These are phyloP conservation scores for Fereydounia khargensis DNA, from an alignment of 1,284 basidiomycete species.

Conservation along the genomic window DNA sequence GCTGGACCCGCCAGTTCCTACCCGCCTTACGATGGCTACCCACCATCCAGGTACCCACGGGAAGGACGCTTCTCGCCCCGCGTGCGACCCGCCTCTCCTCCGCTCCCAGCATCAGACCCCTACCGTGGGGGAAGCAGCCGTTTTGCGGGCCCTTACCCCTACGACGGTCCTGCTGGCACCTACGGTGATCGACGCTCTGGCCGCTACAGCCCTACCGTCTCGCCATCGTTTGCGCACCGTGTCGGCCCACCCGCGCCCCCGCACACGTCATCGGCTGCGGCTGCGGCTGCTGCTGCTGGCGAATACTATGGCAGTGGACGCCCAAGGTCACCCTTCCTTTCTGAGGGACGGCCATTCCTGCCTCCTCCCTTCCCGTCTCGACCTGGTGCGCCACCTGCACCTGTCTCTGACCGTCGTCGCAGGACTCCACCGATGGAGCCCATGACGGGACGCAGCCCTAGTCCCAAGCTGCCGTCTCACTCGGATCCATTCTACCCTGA, in stretches of 20 bases:
- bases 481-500: constrained; percentile 32
- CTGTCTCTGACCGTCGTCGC: constrained; percentile 8
- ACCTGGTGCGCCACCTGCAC: constrained; percentile 1
- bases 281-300: not conserved
- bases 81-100: constrained; percentile 13
- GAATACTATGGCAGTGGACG: not conserved
- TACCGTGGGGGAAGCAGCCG: constrained; percentile 4
- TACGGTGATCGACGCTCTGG: constrained; percentile 9
- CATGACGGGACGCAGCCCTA: constrained; percentile 6
- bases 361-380: constrained; percentile 28
- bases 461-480: constrained; percentile 13
- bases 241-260: constrained; percentile 8
- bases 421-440: constrained; percentile 21
- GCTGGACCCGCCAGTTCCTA: not conserved
- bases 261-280: constrained; percentile 4
- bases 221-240: constrained; percentile 2
- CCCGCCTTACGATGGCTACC: too few species aligned
- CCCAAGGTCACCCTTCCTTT: too few species aligned
- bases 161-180: constrained; percentile 9
- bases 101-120: constrained; percentile 2
- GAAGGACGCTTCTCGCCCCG: constrained; percentile 33
- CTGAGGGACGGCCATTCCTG: constrained; percentile 18
- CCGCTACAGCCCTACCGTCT: constrained; percentile 25
- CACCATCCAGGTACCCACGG: not conserved
- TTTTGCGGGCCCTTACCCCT: constrained; percentile 7